These are phyloP conservation scores for Volvox africanus DNA, from an alignment of 139 green algal genomes.

Conservation along the genomic window DNA sequence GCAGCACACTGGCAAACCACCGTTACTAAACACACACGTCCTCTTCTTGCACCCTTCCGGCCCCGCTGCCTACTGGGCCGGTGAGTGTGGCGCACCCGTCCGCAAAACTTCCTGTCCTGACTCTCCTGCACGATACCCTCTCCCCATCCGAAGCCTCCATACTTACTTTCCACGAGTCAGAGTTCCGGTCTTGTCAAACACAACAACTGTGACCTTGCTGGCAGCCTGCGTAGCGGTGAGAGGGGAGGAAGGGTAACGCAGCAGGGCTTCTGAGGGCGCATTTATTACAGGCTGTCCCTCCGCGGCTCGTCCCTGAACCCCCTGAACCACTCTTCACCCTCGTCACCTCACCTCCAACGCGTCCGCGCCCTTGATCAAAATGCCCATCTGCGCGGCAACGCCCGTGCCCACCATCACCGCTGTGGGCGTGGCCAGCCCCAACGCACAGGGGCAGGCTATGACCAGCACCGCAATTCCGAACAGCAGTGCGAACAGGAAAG, in stretches of 20 bases:
- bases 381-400: constrained; percentile 83
- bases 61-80: too few species aligned
- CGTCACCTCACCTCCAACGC: constrained; percentile 36
- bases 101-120: too few species aligned
- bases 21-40: too few species aligned
- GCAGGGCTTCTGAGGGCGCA: neutral
- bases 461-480: constrained; percentile 97
- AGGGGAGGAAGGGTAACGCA: neutral
- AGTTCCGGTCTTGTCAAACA: constrained; percentile 97
- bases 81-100: too few species aligned
- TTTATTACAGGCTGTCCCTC: too few species aligned
- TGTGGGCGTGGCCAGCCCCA: constrained; percentile 97
- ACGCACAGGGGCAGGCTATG: constrained; percentile 97
- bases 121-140: neutral
- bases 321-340: too few species aligned
- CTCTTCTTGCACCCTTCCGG: too few species aligned
- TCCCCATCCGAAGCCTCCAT: neutral
- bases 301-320: too few species aligned
- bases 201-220: constrained; percentile 78
- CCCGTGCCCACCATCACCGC: constrained; percentile 97
- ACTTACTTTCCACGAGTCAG: constrained; percentile 78
- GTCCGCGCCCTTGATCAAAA: constrained; percentile 95
- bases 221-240: neutral
- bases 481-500: constrained; percentile 94
- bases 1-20: too few species aligned